phyloP scores from a whole-genome alignment of 176 grass and related monocot genomes.

The Olyra latifolia region DNA sequence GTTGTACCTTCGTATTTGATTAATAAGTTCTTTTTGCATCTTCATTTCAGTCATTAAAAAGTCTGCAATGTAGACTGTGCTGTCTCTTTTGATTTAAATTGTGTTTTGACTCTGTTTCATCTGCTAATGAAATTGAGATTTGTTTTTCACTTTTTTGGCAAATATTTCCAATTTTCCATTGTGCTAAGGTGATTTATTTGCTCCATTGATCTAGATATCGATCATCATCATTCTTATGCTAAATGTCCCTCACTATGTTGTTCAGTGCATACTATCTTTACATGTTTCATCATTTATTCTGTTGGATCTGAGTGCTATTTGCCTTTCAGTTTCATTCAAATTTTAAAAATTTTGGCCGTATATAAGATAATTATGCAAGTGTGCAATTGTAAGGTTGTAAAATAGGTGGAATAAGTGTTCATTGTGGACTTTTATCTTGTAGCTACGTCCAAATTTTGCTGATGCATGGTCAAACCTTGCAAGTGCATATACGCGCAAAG shows the following conservation, averaged over 20 bases:
- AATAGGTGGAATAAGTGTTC: background rate
- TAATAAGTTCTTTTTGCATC: too few species aligned
- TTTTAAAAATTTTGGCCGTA: background rate
- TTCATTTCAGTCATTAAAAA: too few species aligned
- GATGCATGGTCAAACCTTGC: constrained; percentile 99
- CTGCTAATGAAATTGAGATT: background rate
- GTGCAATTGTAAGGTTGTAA: background rate
- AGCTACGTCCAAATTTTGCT: constrained; percentile 84
- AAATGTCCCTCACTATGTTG: background rate
- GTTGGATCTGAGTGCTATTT: background rate
- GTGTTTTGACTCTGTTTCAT: background rate
- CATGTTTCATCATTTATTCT: background rate
- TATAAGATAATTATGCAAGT: background rate
- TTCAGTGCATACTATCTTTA: constrained; percentile 10
- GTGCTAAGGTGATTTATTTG: background rate
- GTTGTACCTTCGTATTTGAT: too few species aligned
- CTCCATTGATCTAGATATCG: background rate
- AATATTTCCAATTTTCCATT: background rate
- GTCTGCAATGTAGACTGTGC: background rate
- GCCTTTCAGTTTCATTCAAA: background rate
- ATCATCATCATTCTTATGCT: background rate
- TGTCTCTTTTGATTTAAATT: background rate
- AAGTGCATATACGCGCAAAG: constrained; percentile 95
- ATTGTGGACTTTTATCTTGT: constrained; percentile 17
- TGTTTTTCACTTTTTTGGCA: constrained; percentile 1